Evolutionary conservation across 1,139 yeast species (phyloP).

Genomic region (Kodamaea alishanica): DNA sequence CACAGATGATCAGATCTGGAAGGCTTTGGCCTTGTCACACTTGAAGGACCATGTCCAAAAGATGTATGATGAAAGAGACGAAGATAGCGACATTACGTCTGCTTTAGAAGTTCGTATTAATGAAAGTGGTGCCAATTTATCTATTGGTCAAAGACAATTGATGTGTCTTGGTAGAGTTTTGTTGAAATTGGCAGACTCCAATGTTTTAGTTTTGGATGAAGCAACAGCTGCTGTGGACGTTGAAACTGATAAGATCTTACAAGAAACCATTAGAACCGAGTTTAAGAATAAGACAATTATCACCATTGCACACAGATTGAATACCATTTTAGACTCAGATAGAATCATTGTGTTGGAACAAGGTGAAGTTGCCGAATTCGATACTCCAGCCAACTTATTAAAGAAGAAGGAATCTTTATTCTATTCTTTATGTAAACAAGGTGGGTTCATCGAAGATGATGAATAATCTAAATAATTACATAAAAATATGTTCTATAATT

Average conservation of each 20-base stretch:
- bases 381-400: constrained; percentile 67
- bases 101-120: constrained; percentile 62
- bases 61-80: constrained; percentile 46
- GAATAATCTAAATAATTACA: not conserved
- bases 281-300: constrained; percentile 86
- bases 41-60: constrained; percentile 66
- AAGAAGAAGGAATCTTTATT: constrained; percentile 67
- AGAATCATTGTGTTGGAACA: constrained; percentile 80
- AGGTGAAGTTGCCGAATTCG: constrained; percentile 86
- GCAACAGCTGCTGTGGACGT: constrained; percentile 98
- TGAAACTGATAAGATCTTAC: constrained; percentile 84
- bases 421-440: constrained; percentile 73
- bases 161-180: constrained; percentile 90
- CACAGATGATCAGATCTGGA: constrained; percentile 80
- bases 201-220: constrained; percentile 82
- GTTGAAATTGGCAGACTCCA: constrained; percentile 58
- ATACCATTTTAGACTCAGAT: constrained; percentile 91
- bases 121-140: constrained; percentile 85
- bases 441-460: constrained; percentile 34
- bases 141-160: constrained; percentile 89
- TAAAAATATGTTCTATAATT: not conserved
- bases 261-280: constrained; percentile 80
- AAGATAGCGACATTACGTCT: constrained; percentile 27
- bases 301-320: constrained; percentile 92
- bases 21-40: constrained; percentile 80